These are phyloP conservation scores for Funneliformis mosseae DNA, from an alignment of 192 early-diverging fungal genomes.

Conservation along the genomic window DNA sequence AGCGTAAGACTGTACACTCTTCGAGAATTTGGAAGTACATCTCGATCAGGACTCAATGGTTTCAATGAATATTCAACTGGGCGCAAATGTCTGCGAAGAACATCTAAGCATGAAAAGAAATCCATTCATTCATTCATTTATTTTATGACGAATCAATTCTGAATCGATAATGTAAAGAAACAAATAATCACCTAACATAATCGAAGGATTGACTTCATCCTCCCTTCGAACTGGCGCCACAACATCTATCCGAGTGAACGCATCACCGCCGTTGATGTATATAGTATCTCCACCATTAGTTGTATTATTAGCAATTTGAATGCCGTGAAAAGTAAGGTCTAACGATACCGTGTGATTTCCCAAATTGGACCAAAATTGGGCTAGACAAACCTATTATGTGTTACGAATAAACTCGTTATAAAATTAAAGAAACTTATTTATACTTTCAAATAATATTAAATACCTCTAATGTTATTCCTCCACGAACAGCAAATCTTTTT, in stretches of 20 bases:
- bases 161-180: not conserved
- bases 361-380: conserved; percentile 88
- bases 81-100: conserved; percentile 65
- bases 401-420: not conserved
- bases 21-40: conserved; percentile 68
- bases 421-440: not conserved
- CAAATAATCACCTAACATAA: conserved; percentile 41
- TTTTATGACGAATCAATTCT: not conserved
- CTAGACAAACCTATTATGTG: conserved; percentile 62
- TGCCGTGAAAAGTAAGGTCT: conserved; percentile 79
- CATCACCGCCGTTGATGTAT: conserved; percentile 43
- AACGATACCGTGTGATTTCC: conserved; percentile 70
- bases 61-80: conserved; percentile 65
- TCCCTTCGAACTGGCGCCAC: conserved; percentile 71
- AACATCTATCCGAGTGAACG: conserved; percentile 75
- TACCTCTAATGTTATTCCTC: conserved; percentile 77
- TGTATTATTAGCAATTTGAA: conserved; percentile 55
- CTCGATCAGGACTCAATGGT: conserved; percentile 70
- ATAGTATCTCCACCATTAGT: conserved; percentile 46
- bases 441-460: conserved; percentile 4
- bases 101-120: conserved; percentile 49
- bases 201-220: conserved; percentile 59
- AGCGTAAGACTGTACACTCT: conserved; percentile 74
- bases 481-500: conserved; percentile 62
- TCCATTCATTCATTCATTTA: conserved; percentile 27